Conservation (phyloP, 257 asterid species). For the Thymus quinquecostatus region DNA sequence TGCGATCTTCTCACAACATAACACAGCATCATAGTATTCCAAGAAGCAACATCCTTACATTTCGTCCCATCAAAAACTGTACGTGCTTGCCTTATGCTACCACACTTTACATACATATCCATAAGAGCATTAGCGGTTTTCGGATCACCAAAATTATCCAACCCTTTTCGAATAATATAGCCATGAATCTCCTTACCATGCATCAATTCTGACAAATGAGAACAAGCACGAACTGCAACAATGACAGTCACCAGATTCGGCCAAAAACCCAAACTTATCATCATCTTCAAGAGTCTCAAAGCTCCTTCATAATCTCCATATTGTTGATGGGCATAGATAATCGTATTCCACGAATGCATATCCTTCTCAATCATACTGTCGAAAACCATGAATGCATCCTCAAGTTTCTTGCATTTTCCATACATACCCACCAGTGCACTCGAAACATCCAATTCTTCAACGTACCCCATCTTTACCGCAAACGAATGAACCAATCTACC, state of each 20-base stretch:
- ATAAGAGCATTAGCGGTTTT: conserved; percentile 62
- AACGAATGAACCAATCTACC: conserved; percentile 64
- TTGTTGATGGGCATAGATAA: conserved; percentile 67
- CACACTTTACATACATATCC: conserved; percentile 94
- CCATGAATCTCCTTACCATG: conserved; percentile 80
- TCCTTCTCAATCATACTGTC: conserved; percentile 62
- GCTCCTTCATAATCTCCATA: conserved; percentile 75
- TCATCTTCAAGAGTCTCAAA: conserved; percentile 53
- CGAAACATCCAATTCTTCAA: conserved; percentile 47
- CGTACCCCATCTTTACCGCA: conserved; percentile 56
- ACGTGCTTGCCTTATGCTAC: conserved; percentile 71
- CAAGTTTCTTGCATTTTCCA: conserved; percentile 68
- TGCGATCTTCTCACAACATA: conserved; percentile 81
- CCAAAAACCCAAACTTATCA: conserved; percentile 52
- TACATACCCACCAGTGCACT: conserved; percentile 86
- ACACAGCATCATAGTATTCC: conserved; percentile 90
- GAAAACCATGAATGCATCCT: conserved; percentile 58
- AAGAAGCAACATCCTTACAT: conserved; percentile 71
- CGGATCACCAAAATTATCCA: conserved; percentile 40
- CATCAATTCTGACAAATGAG: conserved; percentile 65
- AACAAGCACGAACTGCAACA: conserved; percentile 76
- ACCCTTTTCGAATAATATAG: conserved; percentile 52
- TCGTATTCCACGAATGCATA: conserved; percentile 88
- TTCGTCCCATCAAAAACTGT: conserved; percentile 56
- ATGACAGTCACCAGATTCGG: conserved; percentile 79